phyloP scores from a whole-genome alignment of 2,329 filamentous ascomycete species.

The Venturiaceae sp. region DNA sequence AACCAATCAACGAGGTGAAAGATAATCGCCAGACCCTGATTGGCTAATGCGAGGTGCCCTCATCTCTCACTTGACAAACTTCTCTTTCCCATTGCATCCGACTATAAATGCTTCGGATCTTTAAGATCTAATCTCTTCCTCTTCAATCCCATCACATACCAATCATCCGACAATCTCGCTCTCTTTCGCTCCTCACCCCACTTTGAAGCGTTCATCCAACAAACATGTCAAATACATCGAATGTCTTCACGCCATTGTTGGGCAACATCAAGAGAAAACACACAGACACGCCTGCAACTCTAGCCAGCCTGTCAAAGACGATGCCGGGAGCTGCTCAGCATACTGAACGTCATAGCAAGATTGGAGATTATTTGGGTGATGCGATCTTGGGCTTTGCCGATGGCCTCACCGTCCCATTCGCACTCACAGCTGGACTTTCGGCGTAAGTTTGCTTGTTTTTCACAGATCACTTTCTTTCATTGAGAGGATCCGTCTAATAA shows the following conservation, averaged over 20 bases:
- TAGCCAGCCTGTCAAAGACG: not conserved
- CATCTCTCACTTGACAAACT: not conserved
- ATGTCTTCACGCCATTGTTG: not conserved
- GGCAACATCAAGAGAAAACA: not conserved
- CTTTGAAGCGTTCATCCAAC: not conserved
- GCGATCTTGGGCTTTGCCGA: constrained; percentile 70
- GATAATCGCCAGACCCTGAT: not conserved
- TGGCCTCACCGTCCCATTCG: constrained; percentile 74
- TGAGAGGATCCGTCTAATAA: not conserved
- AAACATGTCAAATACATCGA: not conserved
- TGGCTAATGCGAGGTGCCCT: not conserved
- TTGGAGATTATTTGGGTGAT: constrained; percentile 22
- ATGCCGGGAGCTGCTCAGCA: not conserved
- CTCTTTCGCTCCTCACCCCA: not conserved
- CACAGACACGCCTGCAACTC: not conserved
- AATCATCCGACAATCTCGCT: not conserved
- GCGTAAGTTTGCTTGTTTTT: too few species aligned
- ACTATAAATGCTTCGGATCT: not conserved
- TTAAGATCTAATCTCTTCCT: not conserved
- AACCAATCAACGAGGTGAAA: too few species aligned
- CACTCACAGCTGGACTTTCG: constrained; percentile 64
- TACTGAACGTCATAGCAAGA: not conserved
- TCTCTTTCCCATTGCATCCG: not conserved
- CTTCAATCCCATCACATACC: not conserved
- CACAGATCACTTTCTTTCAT: not conserved